Evolutionary conservation across 2,329 filamentous ascomycete species (phyloP), one percentile per base, ranked within the genome.

Genomic region (Exserohilum rostratum): DNA sequence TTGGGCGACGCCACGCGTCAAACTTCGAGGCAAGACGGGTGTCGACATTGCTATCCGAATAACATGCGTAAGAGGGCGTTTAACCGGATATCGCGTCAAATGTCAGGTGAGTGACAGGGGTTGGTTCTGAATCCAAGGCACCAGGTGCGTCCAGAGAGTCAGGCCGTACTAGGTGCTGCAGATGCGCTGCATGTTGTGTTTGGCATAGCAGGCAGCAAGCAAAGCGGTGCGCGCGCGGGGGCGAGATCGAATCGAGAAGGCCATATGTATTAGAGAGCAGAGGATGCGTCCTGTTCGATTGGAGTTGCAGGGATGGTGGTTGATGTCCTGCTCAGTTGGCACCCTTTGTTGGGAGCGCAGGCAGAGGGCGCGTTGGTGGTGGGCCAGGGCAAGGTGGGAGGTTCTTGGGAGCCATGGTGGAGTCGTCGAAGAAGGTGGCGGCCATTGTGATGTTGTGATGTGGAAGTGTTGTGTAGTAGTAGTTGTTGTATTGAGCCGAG

Each of bases 331-430:
- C 35, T 42, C 39, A 38, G 20, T 46, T 44, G 44, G n/a, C n/a
- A n/a, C 62, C 66, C 71, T 78, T 77, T 50, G 70, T 74, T 22
- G 78, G 78, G 34, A 79, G 71, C 30, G 78, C 78, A 62, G 78
- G 78, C 42, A 80, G 71, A 64, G 78, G 78, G 52, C 78, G 72
- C 50, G 76, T 79, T 60, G 78, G 78, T 67, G 78, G 78, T 58
- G 78, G 78, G 50, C 78, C 78, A 35, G 78, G 78, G 73, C 77
- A 79, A 29, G 78, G 78, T 55, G 78, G 78, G 39, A 79, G 76
- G 67, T 76, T 79, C 53, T 77, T 67, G 44, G 69, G 65, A 53
- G 69, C 60, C 72, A 75, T 75, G 62, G 62, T 68, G 60, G 66
- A 65, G 60, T 74, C 71, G 65, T 79, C 69, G 71, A 74, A 70